Percentiles rank a stretch among this genome's conserved stretches.
These are phyloP conservation scores for Isatis tinctoria DNA, from an alignment of 345 rosid species.

Conservation along the genomic window DNA sequence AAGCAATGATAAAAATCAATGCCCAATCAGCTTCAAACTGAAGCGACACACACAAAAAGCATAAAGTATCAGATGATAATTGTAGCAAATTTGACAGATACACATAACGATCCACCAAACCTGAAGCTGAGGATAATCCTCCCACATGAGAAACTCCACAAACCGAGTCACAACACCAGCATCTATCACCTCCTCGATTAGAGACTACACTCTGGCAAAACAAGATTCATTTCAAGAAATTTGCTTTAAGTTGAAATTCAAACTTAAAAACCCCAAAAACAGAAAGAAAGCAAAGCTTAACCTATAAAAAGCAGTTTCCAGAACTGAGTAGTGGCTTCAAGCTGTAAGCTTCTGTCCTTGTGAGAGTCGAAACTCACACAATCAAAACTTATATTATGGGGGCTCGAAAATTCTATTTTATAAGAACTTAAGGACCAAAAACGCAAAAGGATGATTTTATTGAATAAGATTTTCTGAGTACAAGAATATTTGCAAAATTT, in stretches of 20 bases:
- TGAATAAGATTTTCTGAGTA: no score
- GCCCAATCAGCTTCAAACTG: conserved; percentile 97
- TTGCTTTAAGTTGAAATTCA: neutral
- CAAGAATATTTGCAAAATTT: no score
- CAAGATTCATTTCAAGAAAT: neutral
- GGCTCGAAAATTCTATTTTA: no score
- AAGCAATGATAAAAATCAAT: conserved; percentile 77
- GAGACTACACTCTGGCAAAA: conserved; percentile 64
- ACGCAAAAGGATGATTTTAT: no score
- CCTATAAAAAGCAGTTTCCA: conserved; percentile 79
- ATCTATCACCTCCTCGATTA: conserved; percentile 78
- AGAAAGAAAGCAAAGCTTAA: neutral
- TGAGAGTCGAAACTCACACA: no score
- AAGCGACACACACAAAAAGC: neutral
- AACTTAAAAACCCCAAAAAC: neutral
- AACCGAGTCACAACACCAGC: conserved; percentile 82
- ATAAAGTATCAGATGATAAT: neutral
- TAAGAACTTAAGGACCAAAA: no score
- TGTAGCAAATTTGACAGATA: neutral
- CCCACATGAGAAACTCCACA: conserved; percentile 76
- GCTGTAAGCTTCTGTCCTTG: conserved; percentile 56
- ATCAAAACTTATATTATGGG: no score
- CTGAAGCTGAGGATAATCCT: conserved; percentile 86
- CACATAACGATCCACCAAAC: conserved; percentile 26
- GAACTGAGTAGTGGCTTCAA: conserved; percentile 77